phyloP scores from a whole-genome alignment of 2,329 filamentous ascomycete species.

The Monilinia fructigena region DNA sequence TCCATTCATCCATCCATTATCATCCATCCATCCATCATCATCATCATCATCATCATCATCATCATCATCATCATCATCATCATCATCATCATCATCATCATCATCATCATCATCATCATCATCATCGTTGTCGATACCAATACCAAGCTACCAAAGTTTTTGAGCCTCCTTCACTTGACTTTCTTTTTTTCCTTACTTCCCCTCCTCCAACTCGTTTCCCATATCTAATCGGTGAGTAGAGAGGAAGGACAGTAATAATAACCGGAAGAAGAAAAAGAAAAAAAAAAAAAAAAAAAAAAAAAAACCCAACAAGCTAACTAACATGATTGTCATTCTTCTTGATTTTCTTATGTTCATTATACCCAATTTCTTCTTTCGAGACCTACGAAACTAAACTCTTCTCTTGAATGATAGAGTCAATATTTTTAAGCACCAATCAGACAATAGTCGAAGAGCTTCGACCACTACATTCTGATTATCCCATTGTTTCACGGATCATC shows the following conservation, averaged over 20 bases:
- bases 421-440: slow-evolving; percentile 8
- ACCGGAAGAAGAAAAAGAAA: background rate
- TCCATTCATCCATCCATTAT: background rate
- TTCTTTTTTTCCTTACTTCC: background rate
- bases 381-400: background rate
- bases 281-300: background rate
- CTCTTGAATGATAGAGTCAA: background rate
- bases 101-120: no score
- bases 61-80: background rate
- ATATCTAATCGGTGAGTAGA: slow-evolving; percentile 9
- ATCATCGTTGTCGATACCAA: background rate
- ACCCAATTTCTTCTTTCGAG: background rate
- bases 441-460: slow-evolving; percentile 14
- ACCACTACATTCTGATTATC: background rate
- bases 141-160: background rate
- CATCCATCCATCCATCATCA: background rate
- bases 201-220: background rate
- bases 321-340: slow-evolving; percentile 1
- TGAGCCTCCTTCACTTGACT: background rate
- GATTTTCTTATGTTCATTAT: slow-evolving; percentile 19
- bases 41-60: background rate
- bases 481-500: slow-evolving; percentile 30
- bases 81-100: background rate
- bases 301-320: slow-evolving; percentile 11
- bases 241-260: background rate